Evolutionary conservation across 352 stramenopile species (phyloP).

Genomic region (Phytophthora ramorum): DNA sequence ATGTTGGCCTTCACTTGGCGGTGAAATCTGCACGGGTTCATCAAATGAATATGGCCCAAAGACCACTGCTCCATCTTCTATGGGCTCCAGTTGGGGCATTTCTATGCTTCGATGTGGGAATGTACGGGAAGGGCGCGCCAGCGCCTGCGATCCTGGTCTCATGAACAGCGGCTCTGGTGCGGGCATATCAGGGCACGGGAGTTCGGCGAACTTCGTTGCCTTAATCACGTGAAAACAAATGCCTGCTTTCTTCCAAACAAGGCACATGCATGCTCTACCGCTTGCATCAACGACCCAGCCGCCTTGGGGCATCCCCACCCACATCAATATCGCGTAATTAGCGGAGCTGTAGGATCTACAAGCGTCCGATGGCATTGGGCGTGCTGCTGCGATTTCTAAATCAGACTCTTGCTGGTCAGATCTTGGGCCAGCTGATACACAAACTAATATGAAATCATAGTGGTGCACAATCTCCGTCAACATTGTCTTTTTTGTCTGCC

Average conservation of each 20-base stretch:
- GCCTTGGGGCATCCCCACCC: background rate
- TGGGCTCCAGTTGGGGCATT: too few relatives aligned
- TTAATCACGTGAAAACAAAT: background rate
- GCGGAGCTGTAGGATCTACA: background rate
- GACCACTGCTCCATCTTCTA: too few relatives aligned
- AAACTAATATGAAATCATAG: background rate
- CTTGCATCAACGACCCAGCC: conserved; percentile 1
- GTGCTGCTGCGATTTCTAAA: too few relatives aligned
- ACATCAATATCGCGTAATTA: background rate
- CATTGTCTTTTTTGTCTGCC: background rate
- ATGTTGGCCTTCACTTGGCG: too few relatives aligned
- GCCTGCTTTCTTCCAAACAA: background rate
- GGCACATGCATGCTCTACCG: background rate
- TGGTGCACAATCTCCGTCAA: background rate
- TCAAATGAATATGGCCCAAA: too few relatives aligned
- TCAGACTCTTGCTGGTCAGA: background rate
- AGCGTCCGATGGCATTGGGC: too few relatives aligned
- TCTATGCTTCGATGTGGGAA: too few relatives aligned
- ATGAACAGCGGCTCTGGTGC: background rate
- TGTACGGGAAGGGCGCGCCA: too few relatives aligned
- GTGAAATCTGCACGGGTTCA: too few relatives aligned
- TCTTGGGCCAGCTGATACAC: background rate
- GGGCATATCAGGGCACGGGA: background rate
- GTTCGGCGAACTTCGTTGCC: background rate
- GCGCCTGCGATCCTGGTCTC: too few relatives aligned